A percentile compares a stretch with the other conserved stretches of the same genome.
phyloP scores from a whole-genome alignment of 2,329 filamentous ascomycete species.

The Exophiala dermatitidis region DNA sequence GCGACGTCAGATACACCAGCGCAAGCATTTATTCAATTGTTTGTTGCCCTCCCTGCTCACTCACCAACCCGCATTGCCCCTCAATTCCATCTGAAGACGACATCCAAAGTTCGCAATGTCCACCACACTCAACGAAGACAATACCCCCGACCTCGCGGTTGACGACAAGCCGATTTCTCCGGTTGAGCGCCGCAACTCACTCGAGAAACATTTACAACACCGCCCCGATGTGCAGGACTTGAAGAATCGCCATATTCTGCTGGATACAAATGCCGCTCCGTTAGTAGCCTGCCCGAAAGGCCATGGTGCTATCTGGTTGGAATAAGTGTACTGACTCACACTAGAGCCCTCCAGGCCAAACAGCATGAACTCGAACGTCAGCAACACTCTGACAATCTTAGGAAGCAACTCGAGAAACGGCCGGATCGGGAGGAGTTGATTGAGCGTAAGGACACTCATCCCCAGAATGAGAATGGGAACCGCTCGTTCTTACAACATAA shows the following conservation, averaged over 20 bases:
- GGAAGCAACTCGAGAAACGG: conserved; percentile 56
- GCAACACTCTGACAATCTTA: conserved; percentile 54
- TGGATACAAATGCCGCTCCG: conserved; percentile 61
- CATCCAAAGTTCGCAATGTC: conserved; percentile 12
- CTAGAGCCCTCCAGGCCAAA: conserved; percentile 54
- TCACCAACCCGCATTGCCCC: neutral
- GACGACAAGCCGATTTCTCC: conserved; percentile 56
- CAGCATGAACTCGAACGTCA: conserved; percentile 59
- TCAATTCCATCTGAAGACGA: neutral
- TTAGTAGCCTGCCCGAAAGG: conserved; percentile 33
- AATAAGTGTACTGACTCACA: neutral
- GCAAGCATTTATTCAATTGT: neutral
- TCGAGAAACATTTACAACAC: conserved; percentile 64
- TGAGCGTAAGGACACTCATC: conserved; percentile 54
- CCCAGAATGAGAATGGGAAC: conserved; percentile 1
- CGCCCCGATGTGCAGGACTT: conserved; percentile 61
- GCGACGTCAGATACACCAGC: conserved; percentile 10
- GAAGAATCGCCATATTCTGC: conserved; percentile 61
- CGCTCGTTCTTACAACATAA: conserved; percentile 12
- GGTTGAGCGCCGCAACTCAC: conserved; percentile 55
- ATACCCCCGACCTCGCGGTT: conserved; percentile 31
- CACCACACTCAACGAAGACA: conserved; percentile 19
- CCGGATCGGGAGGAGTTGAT: conserved; percentile 68
- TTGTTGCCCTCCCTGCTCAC: neutral
- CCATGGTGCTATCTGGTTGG: neutral